Percentiles rank a stretch among this genome's conserved stretches.
Conservation (phyloP, 371 early-diverging fungal genomes). For the Circinella minor region DNA sequence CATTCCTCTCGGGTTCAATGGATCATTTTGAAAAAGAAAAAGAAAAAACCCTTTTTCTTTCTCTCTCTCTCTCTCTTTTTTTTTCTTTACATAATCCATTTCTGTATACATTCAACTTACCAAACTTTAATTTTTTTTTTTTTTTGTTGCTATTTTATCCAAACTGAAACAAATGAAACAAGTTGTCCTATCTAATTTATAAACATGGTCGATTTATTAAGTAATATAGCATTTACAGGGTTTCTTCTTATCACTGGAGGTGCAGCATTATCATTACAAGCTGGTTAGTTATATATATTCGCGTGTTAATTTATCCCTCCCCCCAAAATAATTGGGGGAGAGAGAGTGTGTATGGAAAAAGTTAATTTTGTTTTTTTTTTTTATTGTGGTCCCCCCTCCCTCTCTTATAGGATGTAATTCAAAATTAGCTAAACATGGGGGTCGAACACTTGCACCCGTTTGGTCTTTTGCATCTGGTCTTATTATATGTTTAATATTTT, state of each 20-base stretch:
- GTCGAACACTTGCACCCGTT: slow-evolving; percentile 34
- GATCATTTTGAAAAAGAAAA: not conserved
- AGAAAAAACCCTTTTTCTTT: no score
- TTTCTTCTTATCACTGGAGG: slow-evolving; percentile 33
- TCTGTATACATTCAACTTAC: no score
- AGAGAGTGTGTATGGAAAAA: not conserved
- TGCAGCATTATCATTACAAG: slow-evolving; percentile 28
- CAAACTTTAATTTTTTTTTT: no score
- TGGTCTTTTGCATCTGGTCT: slow-evolving; percentile 31
- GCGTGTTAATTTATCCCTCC: no score
- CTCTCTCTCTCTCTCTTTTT: not conserved
- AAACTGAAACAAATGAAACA: not conserved
- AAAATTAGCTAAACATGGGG: slow-evolving; percentile 26
- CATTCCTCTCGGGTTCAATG: not conserved
- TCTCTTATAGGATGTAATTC: slow-evolving; percentile 35
- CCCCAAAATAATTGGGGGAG: no score
- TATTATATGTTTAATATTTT: slow-evolving; percentile 31
- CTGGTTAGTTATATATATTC: slow-evolving; percentile 14
- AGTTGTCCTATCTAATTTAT: not conserved
- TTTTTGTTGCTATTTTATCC: no score
- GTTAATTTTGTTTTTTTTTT: no score
- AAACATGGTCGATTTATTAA: slow-evolving; percentile 23
- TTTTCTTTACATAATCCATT: not conserved
- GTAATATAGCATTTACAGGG: slow-evolving; percentile 25
- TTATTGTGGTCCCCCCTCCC: no score